Conservation (phyloP, 495 filamentous ascomycete species). For the Penicillium antarcticum region DNA sequence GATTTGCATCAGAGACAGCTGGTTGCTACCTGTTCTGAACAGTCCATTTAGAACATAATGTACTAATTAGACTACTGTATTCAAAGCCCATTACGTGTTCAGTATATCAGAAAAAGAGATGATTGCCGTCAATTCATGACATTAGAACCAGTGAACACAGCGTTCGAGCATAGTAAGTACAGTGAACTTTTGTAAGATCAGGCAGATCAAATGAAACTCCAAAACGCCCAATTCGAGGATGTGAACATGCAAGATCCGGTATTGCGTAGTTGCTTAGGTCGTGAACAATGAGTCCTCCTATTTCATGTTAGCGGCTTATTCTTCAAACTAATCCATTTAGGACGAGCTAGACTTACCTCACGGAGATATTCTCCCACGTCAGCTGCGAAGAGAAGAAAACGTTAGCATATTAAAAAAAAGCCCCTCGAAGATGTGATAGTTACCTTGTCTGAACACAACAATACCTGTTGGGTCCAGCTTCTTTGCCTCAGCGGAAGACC, state of each 20-base stretch:
- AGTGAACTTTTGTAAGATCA: slow-evolving; percentile 9
- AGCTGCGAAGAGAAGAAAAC: slow-evolving; percentile 52
- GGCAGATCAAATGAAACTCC: slow-evolving; percentile 17
- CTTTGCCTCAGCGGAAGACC: slow-evolving; percentile 76
- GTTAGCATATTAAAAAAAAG: background rate
- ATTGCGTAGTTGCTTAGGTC: slow-evolving; percentile 24
- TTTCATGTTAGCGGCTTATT: slow-evolving; percentile 14
- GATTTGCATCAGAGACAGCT: no score
- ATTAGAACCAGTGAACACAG: background rate
- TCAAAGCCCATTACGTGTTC: no score
- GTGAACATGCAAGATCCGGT: slow-evolving; percentile 16
- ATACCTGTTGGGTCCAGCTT: slow-evolving; percentile 86
- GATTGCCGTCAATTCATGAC: slow-evolving; percentile 7
- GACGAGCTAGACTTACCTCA: slow-evolving; percentile 47
- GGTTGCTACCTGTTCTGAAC: no score
- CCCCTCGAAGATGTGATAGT: background rate
- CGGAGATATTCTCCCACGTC: slow-evolving; percentile 91
- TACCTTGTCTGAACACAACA: slow-evolving; percentile 48
- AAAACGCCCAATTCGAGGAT: slow-evolving; percentile 16
- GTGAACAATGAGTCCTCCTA: slow-evolving; percentile 50
- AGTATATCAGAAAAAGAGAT: background rate
- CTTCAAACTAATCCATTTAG: background rate
- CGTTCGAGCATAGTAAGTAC: slow-evolving; percentile 3
- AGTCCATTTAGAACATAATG: no score
- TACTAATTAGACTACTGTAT: no score